These are phyloP conservation scores for Boeremia lycopersici DNA, from an alignment of 2,329 filamentous ascomycete species.

Conservation along the genomic window DNA sequence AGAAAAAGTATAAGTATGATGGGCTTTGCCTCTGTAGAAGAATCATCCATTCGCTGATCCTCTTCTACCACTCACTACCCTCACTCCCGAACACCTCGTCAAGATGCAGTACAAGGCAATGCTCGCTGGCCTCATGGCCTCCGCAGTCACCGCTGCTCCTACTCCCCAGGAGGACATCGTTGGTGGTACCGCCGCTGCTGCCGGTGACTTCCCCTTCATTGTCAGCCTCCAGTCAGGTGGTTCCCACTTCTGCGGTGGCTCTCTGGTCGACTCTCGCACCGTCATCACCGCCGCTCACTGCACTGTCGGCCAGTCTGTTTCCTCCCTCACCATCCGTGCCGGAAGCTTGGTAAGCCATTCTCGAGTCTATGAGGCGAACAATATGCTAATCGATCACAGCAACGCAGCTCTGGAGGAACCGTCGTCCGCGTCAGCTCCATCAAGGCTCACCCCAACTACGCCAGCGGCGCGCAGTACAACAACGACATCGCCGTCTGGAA, in stretches of 20 bases:
- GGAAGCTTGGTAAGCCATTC: constrained; percentile 26
- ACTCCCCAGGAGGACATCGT: constrained; percentile 36
- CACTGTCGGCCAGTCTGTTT: constrained; percentile 23
- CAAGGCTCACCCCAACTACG: constrained; percentile 30
- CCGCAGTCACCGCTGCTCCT: constrained; percentile 29
- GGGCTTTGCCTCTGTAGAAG: constrained; percentile 1
- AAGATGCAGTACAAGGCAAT: constrained; percentile 34
- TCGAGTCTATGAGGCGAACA: too few relatives aligned
- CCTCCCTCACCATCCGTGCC: constrained; percentile 25
- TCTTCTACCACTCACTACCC: constrained; percentile 15
- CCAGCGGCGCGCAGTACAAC: constrained; percentile 15
- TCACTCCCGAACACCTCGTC: constrained; percentile 14
- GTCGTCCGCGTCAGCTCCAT: constrained; percentile 26
- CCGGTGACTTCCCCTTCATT: constrained; percentile 39
- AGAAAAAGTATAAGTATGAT: constrained; percentile 24
- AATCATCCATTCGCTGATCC: constrained; percentile 28
- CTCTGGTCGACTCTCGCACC: constrained; percentile 34
- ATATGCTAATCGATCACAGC: constrained; percentile 13
- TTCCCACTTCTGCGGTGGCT: constrained; percentile 36
- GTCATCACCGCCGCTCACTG: constrained; percentile 40
- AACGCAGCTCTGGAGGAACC: constrained; percentile 28
- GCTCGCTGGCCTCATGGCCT: constrained; percentile 29
- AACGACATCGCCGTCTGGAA: constrained; percentile 37
- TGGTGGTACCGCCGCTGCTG: constrained; percentile 29
- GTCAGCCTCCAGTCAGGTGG: constrained; percentile 27